Evolutionary conservation across 2,329 filamentous ascomycete genomes (phyloP).

Genomic region (Epichloe hybrida): DNA sequence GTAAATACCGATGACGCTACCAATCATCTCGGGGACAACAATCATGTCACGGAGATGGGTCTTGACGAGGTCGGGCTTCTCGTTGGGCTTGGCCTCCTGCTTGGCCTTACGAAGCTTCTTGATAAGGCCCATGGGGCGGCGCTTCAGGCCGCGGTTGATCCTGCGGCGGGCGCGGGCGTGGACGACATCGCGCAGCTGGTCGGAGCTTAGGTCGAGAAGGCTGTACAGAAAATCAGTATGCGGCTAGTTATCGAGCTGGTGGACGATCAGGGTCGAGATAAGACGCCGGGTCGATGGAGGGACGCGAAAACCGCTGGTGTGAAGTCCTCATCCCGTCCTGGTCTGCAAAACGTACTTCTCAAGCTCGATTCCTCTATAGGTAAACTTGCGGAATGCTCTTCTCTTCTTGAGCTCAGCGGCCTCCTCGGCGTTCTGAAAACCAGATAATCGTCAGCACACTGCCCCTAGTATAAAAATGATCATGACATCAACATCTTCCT

Average conservation of each 20-base stretch:
- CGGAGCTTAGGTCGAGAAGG: slow-evolving; percentile 95
- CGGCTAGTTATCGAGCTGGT: background rate
- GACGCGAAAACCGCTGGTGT: background rate
- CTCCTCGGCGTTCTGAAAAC: slow-evolving; percentile 77
- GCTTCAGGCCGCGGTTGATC: slow-evolving; percentile 99
- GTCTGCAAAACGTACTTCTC: slow-evolving; percentile 65
- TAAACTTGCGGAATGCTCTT: slow-evolving; percentile 99
- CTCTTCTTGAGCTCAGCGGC: slow-evolving; percentile 99
- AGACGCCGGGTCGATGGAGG: background rate
- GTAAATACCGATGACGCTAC: slow-evolving; percentile 97
- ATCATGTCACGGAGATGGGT: slow-evolving; percentile 99
- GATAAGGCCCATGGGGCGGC: slow-evolving; percentile 99
- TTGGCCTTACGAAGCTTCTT: slow-evolving; percentile 99
- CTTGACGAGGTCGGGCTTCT: slow-evolving; percentile 99
- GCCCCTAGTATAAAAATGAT: background rate
- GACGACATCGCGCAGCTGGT: slow-evolving; percentile 98
- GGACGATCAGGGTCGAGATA: background rate
- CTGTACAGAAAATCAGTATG: slow-evolving; percentile 33
- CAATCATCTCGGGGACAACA: slow-evolving; percentile 99
- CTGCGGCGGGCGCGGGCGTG: slow-evolving; percentile 96
- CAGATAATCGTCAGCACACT: slow-evolving; percentile 15
- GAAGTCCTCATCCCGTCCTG: slow-evolving; percentile 2
- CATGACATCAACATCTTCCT: background rate
- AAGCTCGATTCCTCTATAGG: slow-evolving; percentile 98
- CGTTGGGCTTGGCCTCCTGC: slow-evolving; percentile 97